Evolutionary conservation across 805 yeast genomes (phyloP), one percentile per base, ranked within the genome.

Genomic region (Dipodascopsis uninucleata): DNA sequence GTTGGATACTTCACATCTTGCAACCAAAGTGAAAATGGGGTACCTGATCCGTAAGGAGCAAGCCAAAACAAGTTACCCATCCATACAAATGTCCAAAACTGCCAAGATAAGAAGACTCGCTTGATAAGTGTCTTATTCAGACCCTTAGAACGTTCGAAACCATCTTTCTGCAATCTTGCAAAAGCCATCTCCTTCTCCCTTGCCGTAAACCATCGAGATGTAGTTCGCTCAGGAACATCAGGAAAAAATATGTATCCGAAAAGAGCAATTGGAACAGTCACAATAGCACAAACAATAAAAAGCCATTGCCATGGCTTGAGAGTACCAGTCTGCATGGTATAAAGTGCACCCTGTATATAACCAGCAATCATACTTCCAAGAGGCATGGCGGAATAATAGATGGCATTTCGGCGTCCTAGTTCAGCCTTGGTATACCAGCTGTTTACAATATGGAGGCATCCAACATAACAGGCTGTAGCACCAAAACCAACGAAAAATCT

Each of bases 241-340:
- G 87, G 88, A 46, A 79, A 64, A 58, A 70, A 55, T 57, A 74
- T 73, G 47, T 70, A 68, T 0, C 83, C 84, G 39, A 76, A 51
- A 7, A 80, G 10, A 5, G 81, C 83, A 31, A 82, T 75, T 2
- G 71, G 77, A 21, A 81, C 56, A 6, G 82, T 76, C 37, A 82
- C 72, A 38, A 76, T 57, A n/a, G 81, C 81, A 59, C 81, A 85
- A 51, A 82, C 71, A 36, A 82, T 75, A 58, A 79, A 82, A 56
- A 79, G 76, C 87, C 87, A 82, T 67, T 79, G 72, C 87, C 87
- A 82, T 9, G 84, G 78, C 9, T 70, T 70, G 9, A 76, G 64
- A 9, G 58, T 63, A 24, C 82, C 84, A 42, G 70, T 64, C 52
- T 81, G 60, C 29, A 63, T 55, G 18, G 68, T 56, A 43, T 66